A percentile compares a stretch with the other conserved stretches of the same genome.
Conservation (phyloP, 768 basidiomycete genomes). For the Scleroderma citrinum region DNA sequence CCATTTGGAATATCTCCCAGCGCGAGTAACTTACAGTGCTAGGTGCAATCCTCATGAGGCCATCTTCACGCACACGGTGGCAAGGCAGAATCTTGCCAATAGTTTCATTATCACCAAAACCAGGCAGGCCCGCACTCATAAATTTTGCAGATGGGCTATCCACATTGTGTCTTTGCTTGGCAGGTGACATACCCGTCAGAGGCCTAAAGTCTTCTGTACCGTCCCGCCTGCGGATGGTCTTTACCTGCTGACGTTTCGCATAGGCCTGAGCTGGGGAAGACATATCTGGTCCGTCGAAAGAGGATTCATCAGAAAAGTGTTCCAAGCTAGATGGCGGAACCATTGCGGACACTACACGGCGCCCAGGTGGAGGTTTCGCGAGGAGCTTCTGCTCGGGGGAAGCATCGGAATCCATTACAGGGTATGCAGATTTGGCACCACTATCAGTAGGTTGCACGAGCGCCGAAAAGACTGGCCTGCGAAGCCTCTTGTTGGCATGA, state of each 20-base stretch:
- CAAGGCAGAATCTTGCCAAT: slow-evolving; percentile 93
- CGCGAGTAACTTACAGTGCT: slow-evolving; percentile 56
- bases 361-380: slow-evolving; percentile 41
- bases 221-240: slow-evolving; percentile 72
- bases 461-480: slow-evolving; percentile 65
- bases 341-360: slow-evolving; percentile 75
- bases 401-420: slow-evolving; percentile 29
- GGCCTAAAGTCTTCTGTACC: slow-evolving; percentile 79
- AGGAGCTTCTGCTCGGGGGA: slow-evolving; percentile 24
- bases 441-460: slow-evolving; percentile 45
- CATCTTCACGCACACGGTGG: slow-evolving; percentile 90
- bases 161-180: slow-evolving; percentile 36
- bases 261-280: slow-evolving; percentile 82
- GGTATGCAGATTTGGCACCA: slow-evolving; percentile 38
- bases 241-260: slow-evolving; percentile 68
- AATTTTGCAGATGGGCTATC: slow-evolving; percentile 57
- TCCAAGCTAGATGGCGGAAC: slow-evolving; percentile 38
- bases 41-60: slow-evolving; percentile 82
- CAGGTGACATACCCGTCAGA: slow-evolving; percentile 58
- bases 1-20: not conserved
- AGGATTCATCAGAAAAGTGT: slow-evolving; percentile 47
- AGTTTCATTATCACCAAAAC: slow-evolving; percentile 91
- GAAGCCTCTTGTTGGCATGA: slow-evolving; percentile 49
- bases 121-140: slow-evolving; percentile 59
- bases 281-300: slow-evolving; percentile 58